These are phyloP conservation scores for Leptographium wingfieldii DNA, from an alignment of 2,329 filamentous ascomycete species.

Conservation along the genomic window DNA sequence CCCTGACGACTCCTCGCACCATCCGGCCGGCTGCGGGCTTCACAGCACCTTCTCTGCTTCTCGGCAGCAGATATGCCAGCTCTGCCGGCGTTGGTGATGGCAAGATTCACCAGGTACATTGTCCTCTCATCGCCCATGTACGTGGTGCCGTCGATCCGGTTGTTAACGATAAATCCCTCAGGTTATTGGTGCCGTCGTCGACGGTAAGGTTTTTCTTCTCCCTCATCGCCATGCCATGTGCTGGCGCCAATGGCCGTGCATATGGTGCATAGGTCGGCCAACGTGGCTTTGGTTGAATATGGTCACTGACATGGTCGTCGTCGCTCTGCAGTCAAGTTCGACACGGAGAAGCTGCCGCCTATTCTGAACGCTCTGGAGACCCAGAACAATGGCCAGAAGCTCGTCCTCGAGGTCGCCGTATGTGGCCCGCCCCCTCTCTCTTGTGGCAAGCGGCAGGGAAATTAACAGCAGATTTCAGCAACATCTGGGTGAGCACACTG, in stretches of 20 bases:
- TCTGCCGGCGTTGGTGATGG: constrained; percentile 45
- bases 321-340: constrained; percentile 73
- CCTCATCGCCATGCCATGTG: background rate
- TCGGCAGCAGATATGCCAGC: constrained; percentile 45
- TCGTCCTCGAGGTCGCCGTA: constrained; percentile 95
- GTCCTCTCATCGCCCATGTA: constrained; percentile 13
- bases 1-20: constrained; percentile 42
- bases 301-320: constrained; percentile 13
- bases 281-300: constrained; percentile 6
- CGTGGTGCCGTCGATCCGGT: background rate
- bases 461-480: constrained; percentile 44
- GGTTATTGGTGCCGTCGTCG: constrained; percentile 98
- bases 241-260: background rate
- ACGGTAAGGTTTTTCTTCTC: constrained; percentile 54
- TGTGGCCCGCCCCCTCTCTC: constrained; percentile 16
- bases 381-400: constrained; percentile 82
- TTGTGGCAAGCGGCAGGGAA: constrained; percentile 17
- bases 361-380: constrained; percentile 97
- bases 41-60: constrained; percentile 9
- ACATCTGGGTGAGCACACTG: constrained; percentile 99
- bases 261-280: no score
- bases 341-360: constrained; percentile 78
- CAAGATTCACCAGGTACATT: constrained; percentile 54
- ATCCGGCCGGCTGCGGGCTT: constrained; percentile 39
- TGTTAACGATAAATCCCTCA: constrained; percentile 33